Evolutionary conservation across 768 basidiomycete genomes (phyloP), one percentile per base, ranked within the genome.

Genomic region (Gymnopilus junonius): DNA sequence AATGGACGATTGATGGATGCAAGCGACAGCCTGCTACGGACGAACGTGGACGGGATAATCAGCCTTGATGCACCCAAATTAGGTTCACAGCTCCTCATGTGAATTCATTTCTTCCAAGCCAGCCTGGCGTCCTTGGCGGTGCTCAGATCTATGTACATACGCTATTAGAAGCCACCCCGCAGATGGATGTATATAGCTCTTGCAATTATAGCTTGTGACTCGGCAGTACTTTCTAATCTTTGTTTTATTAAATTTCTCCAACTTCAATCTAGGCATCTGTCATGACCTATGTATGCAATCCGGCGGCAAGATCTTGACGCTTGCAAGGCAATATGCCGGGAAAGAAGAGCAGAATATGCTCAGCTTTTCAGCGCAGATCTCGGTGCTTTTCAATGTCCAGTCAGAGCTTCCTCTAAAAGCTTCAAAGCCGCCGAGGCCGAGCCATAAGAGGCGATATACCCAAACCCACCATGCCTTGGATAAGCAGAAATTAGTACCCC

Each of bases 221-320:
- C 48, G 48, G 48, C n/a, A 32, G 48, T 32, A 51, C 48, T 51
- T 51, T 51, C 32, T 32, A 14, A 32, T n/a, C n/a, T 51, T 51
- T 51, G 14, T 6, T 51, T 51, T 51, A 15, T 17, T 29, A 20
- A 15, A 12, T 15, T 15, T n/a, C 14, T 23, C 23, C 32, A 25
- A 5, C 34, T 7, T 8, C 17, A 10, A 17, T 55, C 32, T 3
- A 14, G 46, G 27, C 29, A 12, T 68, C 61, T 15, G 72, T 70
- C 60, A 73, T 72, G 31, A 77, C 59, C 6, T 74, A 74, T 20
- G 61, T 66, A 0, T 72, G 64, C 17, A 73, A 59, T 40, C 75
- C 70, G 15, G 69, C 61, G 56, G 75, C 75, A 20, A 75, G 59
- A 51, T 75, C 74, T 8, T 71, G 67, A 20, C 74, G 75, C 46